These are phyloP conservation scores for Carex scoparia DNA, from an alignment of 176 grass and related monocot species.

Conservation along the genomic window DNA sequence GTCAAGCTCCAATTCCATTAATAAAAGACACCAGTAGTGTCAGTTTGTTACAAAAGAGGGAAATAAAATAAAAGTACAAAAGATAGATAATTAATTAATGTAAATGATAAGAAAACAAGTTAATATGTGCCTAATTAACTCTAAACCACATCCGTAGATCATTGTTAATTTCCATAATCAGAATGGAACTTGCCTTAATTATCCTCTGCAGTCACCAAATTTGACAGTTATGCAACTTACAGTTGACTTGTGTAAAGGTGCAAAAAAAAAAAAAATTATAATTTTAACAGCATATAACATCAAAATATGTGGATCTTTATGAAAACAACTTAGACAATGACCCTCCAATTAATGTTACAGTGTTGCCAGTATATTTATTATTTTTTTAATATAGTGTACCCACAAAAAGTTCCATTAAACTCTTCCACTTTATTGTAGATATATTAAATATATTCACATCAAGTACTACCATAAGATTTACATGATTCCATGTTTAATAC, in stretches of 20 bases:
- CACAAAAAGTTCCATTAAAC: not conserved
- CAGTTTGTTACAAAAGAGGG: too few species aligned
- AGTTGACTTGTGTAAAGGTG: not conserved
- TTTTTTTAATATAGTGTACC: not conserved
- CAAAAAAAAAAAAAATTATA: not conserved
- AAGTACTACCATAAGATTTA: not conserved
- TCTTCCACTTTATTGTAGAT: not conserved
- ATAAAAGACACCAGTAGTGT: too few species aligned
- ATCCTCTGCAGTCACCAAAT: slow-evolving; percentile 3
- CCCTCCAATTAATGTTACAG: slow-evolving; percentile 17
- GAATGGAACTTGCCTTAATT: not conserved
- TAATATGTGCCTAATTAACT: too few species aligned
- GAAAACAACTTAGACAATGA: slow-evolving; percentile 2
- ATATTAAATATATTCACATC: not conserved
- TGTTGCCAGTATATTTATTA: not conserved
- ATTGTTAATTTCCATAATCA: too few species aligned
- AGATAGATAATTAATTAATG: too few species aligned
- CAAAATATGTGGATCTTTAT: not conserved
- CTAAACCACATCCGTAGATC: too few species aligned
- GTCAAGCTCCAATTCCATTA: too few species aligned
- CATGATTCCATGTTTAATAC: not conserved
- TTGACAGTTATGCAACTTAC: not conserved
- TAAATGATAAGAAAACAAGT: too few species aligned
- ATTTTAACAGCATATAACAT: not conserved
- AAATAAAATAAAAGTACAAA: too few species aligned